phyloP scores from a whole-genome alignment of 2,329 filamentous ascomycete species.

The Penicillium sp. region DNA sequence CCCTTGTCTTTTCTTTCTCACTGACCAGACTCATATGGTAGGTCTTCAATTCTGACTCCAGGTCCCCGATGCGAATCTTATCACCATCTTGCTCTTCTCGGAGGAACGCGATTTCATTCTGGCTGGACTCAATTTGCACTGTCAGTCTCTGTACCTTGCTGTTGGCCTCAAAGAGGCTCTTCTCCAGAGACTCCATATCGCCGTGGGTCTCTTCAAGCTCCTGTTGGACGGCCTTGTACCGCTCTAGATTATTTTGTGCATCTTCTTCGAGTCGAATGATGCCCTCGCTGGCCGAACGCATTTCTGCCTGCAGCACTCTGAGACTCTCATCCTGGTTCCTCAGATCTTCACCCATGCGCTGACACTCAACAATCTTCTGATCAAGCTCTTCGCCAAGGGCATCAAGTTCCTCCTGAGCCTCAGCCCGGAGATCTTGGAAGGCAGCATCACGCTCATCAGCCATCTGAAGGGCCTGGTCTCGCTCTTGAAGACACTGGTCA shows the following conservation, averaged over 20 bases:
- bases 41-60: conserved; percentile 78
- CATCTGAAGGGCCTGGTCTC: conserved; percentile 78
- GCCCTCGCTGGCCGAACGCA: conserved; percentile 86
- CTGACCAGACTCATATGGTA: conserved; percentile 78
- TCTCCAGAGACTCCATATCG: conserved; percentile 83
- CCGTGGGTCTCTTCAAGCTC: conserved; percentile 81
- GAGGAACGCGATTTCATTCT: conserved; percentile 90
- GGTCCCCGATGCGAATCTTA: conserved; percentile 95
- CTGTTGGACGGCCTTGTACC: conserved; percentile 78
- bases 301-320: conserved; percentile 85
- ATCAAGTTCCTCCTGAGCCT: conserved; percentile 61
- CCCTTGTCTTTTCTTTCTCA: conserved; percentile 73
- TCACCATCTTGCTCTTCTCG: conserved; percentile 95
- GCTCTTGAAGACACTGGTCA: conserved; percentile 79
- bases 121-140: conserved; percentile 88
- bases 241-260: conserved; percentile 72
- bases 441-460: conserved; percentile 62
- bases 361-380: conserved; percentile 68
- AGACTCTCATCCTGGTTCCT: conserved; percentile 82
- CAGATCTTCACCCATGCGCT: conserved; percentile 69
- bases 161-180: conserved; percentile 78
- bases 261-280: conserved; percentile 87
- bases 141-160: conserved; percentile 83
- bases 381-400: conserved; percentile 65
- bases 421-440: conserved; percentile 53